Base-by-base conservation (phyloP, 768 basidiomycete genomes). In the Pleurotus tuber-regium region DNA sequence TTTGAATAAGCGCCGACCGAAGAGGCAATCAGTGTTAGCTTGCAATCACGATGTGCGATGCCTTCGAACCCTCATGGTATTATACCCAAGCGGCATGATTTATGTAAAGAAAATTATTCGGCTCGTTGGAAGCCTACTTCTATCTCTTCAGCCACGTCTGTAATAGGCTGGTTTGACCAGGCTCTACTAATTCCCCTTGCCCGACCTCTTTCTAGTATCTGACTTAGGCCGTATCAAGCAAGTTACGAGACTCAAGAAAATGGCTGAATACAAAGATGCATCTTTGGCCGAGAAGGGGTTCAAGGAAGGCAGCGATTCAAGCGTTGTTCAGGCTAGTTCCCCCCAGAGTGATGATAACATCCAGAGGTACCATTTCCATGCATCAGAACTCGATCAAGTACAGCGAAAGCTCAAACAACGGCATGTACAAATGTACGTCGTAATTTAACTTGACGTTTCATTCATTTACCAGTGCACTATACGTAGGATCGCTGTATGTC, bases 331-430 rank as follows among this genome's bases (percentile, higher is more conserved):
- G 4, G 16, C n/a, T 21, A 18, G 24, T 21, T 48, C 46, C 4
- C 29, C 16, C 4, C 9, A 21, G 31, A 35, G 19, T 35, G 18
- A 21, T 4, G 29, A 24, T 11, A 35, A 26, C 10, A 24, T 23
- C 6, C 29, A 48, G 24, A 72, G 72, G 29, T 69, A 70, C 62
- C 68, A 74, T 39, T 77, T 86, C 51, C 78, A 83, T 57, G 74
- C 69, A n/a, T 75, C 77, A 52, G 83, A 84, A 60, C 68, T 83
- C 44, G 87, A 89, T 59, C 74, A 73, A 23, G 85, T 90, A 4
- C 87, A 89, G 60, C 78, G 87, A 23, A 77, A 78, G 33, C 75
- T 89, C 35, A 82, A 86, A 66, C 85, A 87, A 66, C 79, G 86
- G 21, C 86, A 88, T 78, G 82, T 86, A 11, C 87, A 88, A 62